Base-by-base conservation (phyloP, 176 grass and related monocot species). In the Cenchrus fungigraminus region DNA sequence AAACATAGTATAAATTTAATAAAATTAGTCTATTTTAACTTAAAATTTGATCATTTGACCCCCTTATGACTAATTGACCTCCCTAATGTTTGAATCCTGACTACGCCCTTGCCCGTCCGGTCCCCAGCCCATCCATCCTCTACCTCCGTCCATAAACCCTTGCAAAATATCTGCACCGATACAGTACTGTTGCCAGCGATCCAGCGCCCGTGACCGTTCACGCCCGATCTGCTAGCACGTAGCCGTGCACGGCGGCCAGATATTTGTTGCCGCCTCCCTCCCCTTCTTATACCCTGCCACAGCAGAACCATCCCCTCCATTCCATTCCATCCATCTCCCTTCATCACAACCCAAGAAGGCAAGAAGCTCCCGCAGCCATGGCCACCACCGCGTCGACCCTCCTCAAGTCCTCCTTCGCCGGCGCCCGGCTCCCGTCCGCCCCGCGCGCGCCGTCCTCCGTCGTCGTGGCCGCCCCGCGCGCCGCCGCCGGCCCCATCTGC, bases 391-490 rank as follows among this genome's bases (percentile, higher is more conserved):
- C 91, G 4, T 58, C 81, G 15, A 86, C 67, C 82, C 80, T 74
- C 73, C 87, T 59, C 77, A 87, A 80, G 81, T 77, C 85, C 71
- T 91, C 79, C 32, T 88, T 92, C 83, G 79, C 83, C 31, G 86
- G 90, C 44, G 67, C 46, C 0, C 68, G 73, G 4, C 79, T 89
- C 45, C 83, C 86, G 0, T 1, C 61, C 0, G 71, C 73, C 68
- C 3, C 79, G 1, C 62, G 70, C 29, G 15, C 54, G 29, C 51
- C 86, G 22, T 75, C 54, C n/a, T 49, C 80, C 47, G 65, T 49
- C 12, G 53, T 53, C 31, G 43, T 54, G 28, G 1, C 55, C 60
- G 8, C 82, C 51, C 70, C 82, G 15, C 71, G 82, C 50, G 19
- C 51, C 44, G 52, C n/a, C 45, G 66, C 16, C 45, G 74, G 49